Percentiles rank a stretch among this genome's conserved stretches.
phyloP scores from a whole-genome alignment of 305 asterid species.

The Andrographis paniculata region DNA sequence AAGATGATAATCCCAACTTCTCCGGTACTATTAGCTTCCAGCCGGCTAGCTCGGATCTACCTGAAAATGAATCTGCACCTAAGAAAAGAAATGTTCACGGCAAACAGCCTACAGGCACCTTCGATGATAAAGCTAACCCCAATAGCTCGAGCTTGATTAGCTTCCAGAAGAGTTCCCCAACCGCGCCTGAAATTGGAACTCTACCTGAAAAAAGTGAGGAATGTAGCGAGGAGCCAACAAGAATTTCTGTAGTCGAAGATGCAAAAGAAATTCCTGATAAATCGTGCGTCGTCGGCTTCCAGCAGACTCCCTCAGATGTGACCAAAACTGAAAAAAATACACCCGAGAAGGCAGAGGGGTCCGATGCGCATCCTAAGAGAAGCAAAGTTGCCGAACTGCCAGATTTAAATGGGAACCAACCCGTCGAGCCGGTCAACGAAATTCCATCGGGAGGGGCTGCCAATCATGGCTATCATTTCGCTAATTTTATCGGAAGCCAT shows the following conservation, averaged over 20 bases:
- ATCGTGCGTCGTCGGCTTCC: slow-evolving; percentile 22
- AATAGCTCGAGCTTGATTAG: too few relatives aligned
- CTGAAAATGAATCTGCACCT: too few relatives aligned
- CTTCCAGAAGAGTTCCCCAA: too few relatives aligned
- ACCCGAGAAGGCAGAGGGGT: slow-evolving; percentile 19
- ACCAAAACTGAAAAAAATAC: slow-evolving; percentile 19
- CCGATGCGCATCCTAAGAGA: slow-evolving; percentile 17
- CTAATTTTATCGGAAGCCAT: too few relatives aligned
- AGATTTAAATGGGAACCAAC: slow-evolving; percentile 31
- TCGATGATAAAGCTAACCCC: too few relatives aligned
- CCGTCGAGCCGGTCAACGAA: slow-evolving; percentile 24
- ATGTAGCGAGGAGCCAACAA: slow-evolving; percentile 12
- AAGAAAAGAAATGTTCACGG: too few relatives aligned
- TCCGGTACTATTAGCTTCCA: too few relatives aligned
- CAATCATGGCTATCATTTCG: slow-evolving; percentile 19
- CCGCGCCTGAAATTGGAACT: background rate
- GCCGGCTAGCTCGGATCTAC: too few relatives aligned
- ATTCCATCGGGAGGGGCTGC: slow-evolving; percentile 27
- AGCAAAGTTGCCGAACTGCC: slow-evolving; percentile 26
- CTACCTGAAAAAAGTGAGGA: background rate
- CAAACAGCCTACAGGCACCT: too few relatives aligned
- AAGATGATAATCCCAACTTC: too few relatives aligned
- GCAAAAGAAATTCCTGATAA: slow-evolving; percentile 14
- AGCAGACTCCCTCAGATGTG: slow-evolving; percentile 21
- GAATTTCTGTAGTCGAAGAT: slow-evolving; percentile 4